Base-by-base conservation (phyloP, 345 rosid genomes). In the Linum trigynum region DNA sequence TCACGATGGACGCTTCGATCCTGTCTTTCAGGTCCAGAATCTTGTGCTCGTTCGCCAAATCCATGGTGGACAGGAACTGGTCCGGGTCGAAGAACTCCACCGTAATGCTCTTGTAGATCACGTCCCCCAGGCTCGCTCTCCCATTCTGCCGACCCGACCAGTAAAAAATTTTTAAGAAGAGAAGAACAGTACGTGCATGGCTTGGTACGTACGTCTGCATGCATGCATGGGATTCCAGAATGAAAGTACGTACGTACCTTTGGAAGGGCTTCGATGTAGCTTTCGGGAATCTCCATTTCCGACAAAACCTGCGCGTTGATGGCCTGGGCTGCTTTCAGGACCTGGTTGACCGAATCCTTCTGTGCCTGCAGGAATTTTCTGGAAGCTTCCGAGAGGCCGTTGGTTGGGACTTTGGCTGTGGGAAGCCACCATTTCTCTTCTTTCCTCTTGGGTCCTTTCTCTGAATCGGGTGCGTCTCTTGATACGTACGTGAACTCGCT, bases 391-490 rank as follows among this genome's bases (percentile, higher is more conserved):
- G 97, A 82, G 55, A 91, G 79, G 45, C 97, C 96, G 7, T 84
- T 79, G 32, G 82, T 73, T 4, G 97, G 96, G 61, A 91, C 90
- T 81, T 85, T 86, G 17, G 71, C 80, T 0, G 86, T 83, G 12
- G 97, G 96, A 59, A 91, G 75, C 97, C 97, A 88, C 97, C 97
- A 91, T 74, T 88, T 91, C 39, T 88, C 92, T 58, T 87, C 97
- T 68, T 71, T 83, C 66, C 92, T 15, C 15, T 10, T 17, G 9
- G 53, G 3, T 17, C 77, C 83, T 67, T 75, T 85, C 66, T 71
- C 81, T 8, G 90, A 80, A 72, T 85, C 90, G 4, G 89, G 81
- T 7, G 86, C 91, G 65, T 86, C 84, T 69, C 74, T 85, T 7
- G 84, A 81, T 5, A 85, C 84, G 65, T 91, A 91, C 41, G 48